phyloP scores from a whole-genome alignment of 1,139 yeast genomes.

The Saccharomycopsis phalli region DNA sequence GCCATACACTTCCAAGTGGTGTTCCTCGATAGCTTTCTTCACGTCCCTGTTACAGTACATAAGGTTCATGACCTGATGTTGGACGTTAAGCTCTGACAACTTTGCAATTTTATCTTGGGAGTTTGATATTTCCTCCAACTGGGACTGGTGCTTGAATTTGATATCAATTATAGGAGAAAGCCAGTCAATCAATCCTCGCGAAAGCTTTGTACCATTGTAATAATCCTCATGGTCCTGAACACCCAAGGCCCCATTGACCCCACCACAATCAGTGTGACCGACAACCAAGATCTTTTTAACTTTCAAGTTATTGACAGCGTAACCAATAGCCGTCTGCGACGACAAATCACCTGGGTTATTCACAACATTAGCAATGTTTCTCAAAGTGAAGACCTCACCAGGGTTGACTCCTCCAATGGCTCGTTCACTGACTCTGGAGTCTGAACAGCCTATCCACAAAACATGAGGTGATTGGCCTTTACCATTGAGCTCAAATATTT shows the following conservation, averaged over 20 bases:
- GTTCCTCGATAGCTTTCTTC: slow-evolving; percentile 53
- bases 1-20: slow-evolving; percentile 84
- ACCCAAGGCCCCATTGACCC: slow-evolving; percentile 78
- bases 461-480: slow-evolving; percentile 90
- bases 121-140: slow-evolving; percentile 29
- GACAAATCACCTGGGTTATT: slow-evolving; percentile 62
- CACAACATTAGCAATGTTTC: slow-evolving; percentile 84
- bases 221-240: slow-evolving; percentile 69
- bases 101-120: slow-evolving; percentile 34
- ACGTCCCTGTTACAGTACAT: slow-evolving; percentile 61
- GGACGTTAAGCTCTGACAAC: slow-evolving; percentile 73
- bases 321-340: slow-evolving; percentile 76
- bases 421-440: slow-evolving; percentile 75
- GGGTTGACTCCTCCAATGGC: slow-evolving; percentile 72
- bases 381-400: slow-evolving; percentile 90
- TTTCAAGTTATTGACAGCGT: slow-evolving; percentile 80
- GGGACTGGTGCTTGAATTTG: slow-evolving; percentile 43
- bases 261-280: slow-evolving; percentile 98
- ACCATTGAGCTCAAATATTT: slow-evolving; percentile 60
- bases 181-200: slow-evolving; percentile 60
- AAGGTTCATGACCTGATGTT: slow-evolving; percentile 41
- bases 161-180: slow-evolving; percentile 65
- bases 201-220: slow-evolving; percentile 21
- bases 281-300: slow-evolving; percentile 81
- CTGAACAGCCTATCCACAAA: slow-evolving; percentile 92